Base-by-base conservation (phyloP, 495 filamentous ascomycete species). In the Delitschia confertaspora region DNA sequence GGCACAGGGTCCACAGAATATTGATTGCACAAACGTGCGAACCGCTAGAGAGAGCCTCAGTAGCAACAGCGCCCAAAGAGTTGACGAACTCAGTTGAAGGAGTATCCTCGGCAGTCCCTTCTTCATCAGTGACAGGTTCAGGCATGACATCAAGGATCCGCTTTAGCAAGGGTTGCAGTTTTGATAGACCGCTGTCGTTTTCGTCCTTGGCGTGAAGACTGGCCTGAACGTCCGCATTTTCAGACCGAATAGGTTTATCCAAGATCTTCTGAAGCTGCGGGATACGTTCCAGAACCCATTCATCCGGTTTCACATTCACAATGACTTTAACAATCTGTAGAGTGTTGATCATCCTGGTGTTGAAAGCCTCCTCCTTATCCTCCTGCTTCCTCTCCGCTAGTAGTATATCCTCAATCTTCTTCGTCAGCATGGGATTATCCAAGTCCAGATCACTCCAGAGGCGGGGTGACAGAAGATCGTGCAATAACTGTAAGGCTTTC, bases 381-480 rank as follows among this genome's bases (percentile, higher is more conserved):
- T 82, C 75, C 1, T 68, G 66, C 40, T 62, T 60, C 17, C 56
- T 49, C n/a, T 69, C 66, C 4, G 51, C 35, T 7, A 80, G 75
- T 2, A 94, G 63, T 33, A 93, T 79, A 2, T 78, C 76, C 45
- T 96, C 89, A 5, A 85, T 94, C 38, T 87, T 78, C 47, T 87
- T 91, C 9, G 83, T 83, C 52, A 94, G 89, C 26, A 95, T 69
- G 17, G 42, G 30, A n/a, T n/a, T n/a, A 55, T 95, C 91, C 30
- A 95, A 70, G 24, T 95, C 88, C 19, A 95, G 67, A 56, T 95
- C 91, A 18, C 77, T 81, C 93, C 93, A 99, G 59, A 83, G 93
- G 14, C 80, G 76, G 14, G 86, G 82, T 33, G 86, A 84, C 11
- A 99, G 71, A 29, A 99, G 78, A 55, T 85, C 84, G 51, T 83